Percentiles rank a stretch among this genome's conserved stretches.
Conservation (phyloP, 2,329 filamentous ascomycete species). For the Stachybotrys echinatus region DNA sequence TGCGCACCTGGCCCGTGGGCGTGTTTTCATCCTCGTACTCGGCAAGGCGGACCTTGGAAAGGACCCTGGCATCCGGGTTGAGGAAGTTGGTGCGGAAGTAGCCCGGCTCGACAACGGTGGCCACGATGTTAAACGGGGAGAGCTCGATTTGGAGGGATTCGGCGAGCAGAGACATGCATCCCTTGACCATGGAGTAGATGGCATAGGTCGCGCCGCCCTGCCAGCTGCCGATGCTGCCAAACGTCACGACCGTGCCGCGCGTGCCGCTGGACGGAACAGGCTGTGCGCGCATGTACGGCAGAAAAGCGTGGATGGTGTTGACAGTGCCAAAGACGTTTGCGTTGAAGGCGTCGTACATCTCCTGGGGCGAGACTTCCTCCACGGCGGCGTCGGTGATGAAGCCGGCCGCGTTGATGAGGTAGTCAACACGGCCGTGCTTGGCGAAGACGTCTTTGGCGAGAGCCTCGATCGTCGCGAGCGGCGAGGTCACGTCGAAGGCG, state of each 20-base stretch:
- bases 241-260: slow-evolving; percentile 31
- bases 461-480: slow-evolving; percentile 27
- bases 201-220: slow-evolving; percentile 28
- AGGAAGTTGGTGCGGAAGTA: slow-evolving; percentile 49
- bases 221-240: slow-evolving; percentile 44
- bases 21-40: slow-evolving; percentile 23
- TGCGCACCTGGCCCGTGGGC: slow-evolving; percentile 20
- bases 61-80: slow-evolving; percentile 21
- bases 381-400: slow-evolving; percentile 36
- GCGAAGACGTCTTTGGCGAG: slow-evolving; percentile 25
- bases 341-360: slow-evolving; percentile 35
- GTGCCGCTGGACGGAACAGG: slow-evolving; percentile 13
- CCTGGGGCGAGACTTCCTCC: slow-evolving; percentile 32
- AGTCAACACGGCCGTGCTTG: slow-evolving; percentile 34
- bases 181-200: slow-evolving; percentile 40
- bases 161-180: slow-evolving; percentile 36
- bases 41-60: slow-evolving; percentile 22
- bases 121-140: slow-evolving; percentile 36
- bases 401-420: slow-evolving; percentile 43
- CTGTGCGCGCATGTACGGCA: slow-evolving; percentile 40
- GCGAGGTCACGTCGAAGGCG: slow-evolving; percentile 40
- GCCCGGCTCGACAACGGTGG: slow-evolving; percentile 41
- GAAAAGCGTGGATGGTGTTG: slow-evolving; percentile 41
- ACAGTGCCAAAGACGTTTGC: slow-evolving; percentile 50
- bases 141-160: slow-evolving; percentile 39